Percentiles rank a stretch among this genome's conserved stretches.
phyloP scores from a whole-genome alignment of 2,329 filamentous ascomycete species.

The Ceratocystis colombiana region DNA sequence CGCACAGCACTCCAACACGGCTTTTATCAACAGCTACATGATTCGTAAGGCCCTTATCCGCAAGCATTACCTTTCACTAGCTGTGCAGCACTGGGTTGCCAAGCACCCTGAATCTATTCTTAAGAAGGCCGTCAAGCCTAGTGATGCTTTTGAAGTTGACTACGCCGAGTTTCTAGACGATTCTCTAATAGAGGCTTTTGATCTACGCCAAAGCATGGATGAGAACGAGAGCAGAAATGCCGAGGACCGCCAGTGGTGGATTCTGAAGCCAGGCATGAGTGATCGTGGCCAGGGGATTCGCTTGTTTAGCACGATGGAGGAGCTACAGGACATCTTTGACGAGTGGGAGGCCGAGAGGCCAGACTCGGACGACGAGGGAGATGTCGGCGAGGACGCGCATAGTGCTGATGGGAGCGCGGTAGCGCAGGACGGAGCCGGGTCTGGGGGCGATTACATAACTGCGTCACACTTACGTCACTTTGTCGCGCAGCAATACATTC shows the following conservation, averaged over 20 bases:
- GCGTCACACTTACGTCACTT: conserved; percentile 92
- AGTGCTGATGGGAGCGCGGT: background rate
- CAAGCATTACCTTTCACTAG: conserved; percentile 85
- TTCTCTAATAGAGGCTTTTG: conserved; percentile 79
- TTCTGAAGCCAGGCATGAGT: conserved; percentile 95
- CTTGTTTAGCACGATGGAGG: conserved; percentile 73
- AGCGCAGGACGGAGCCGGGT: conserved; percentile 31
- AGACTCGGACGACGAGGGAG: conserved; percentile 55
- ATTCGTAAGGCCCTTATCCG: conserved; percentile 93
- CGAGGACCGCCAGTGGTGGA: conserved; percentile 75
- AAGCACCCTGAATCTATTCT: conserved; percentile 70
- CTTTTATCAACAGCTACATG: conserved; percentile 78
- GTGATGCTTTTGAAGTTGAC: conserved; percentile 85
- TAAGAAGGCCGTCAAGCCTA: conserved; percentile 59
- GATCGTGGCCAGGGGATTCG: conserved; percentile 89
- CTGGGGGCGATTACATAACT: conserved; percentile 50
- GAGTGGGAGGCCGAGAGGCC: conserved; percentile 67
- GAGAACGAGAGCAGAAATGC: conserved; percentile 43
- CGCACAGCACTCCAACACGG: conserved; percentile 49
- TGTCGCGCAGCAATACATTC: conserved; percentile 88
- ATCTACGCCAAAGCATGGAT: conserved; percentile 67
- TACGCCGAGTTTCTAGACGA: conserved; percentile 96
- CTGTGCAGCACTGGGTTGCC: conserved; percentile 71
- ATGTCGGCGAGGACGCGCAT: conserved; percentile 29
- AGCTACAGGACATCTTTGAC: conserved; percentile 81